Percentiles rank a stretch among this genome's conserved stretches.
Conservation (phyloP, 176 grass and related monocot genomes). For the Aegilops umbellulata region DNA sequence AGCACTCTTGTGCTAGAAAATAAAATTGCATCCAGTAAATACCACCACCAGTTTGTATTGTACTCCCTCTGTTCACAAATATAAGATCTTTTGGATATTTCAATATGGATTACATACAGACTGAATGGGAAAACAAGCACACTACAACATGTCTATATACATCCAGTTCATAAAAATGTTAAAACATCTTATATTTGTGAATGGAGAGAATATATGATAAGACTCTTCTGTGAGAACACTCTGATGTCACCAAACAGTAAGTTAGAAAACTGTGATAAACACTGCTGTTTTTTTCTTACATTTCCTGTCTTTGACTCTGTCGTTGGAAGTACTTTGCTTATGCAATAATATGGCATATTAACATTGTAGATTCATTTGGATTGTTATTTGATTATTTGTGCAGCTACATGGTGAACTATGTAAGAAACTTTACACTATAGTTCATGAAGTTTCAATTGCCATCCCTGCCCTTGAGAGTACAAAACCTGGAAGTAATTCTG, state of each 20-base stretch:
- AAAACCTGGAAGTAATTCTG: slow-evolving; percentile 48
- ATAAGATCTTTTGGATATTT: no score
- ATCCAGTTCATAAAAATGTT: no score
- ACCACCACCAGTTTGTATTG: not conserved
- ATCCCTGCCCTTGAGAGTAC: slow-evolving; percentile 60
- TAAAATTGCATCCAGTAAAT: not conserved
- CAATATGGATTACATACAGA: no score
- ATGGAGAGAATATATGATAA: not conserved
- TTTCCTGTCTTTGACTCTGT: not conserved
- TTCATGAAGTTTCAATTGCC: slow-evolving; percentile 52
- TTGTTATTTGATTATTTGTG: slow-evolving; percentile 26
- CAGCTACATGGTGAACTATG: slow-evolving; percentile 85
- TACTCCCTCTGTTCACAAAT: no score
- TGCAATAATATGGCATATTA: not conserved
- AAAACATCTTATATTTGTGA: not conserved
- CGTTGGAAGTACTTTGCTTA: not conserved
- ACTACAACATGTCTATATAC: no score
- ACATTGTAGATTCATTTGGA: slow-evolving; percentile 21
- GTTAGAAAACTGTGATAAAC: not conserved
- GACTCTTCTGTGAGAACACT: not conserved
- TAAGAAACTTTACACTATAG: slow-evolving; percentile 51
- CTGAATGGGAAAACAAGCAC: no score
- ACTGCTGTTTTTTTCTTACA: not conserved
- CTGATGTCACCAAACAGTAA: not conserved
- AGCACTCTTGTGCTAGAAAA: not conserved